Evolutionary conservation across 2,329 filamentous ascomycete species (phyloP), one percentile per base, ranked within the genome.

Genomic region (Ceratocystiopsis brevicomis): DNA sequence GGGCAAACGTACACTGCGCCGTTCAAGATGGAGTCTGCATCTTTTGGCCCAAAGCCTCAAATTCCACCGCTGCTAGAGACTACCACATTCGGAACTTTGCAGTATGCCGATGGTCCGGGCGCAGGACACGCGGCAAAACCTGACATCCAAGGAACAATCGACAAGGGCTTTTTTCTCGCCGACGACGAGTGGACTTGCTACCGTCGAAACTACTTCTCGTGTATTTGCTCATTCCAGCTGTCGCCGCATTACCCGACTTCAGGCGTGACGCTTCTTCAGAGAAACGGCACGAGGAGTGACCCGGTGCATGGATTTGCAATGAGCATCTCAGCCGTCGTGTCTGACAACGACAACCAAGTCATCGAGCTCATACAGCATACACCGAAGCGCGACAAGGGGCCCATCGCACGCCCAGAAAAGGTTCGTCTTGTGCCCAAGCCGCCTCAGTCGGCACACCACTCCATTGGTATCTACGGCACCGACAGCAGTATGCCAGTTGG

Each of bases 131-230:
- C 66, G 1, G 68, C 90, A 50, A 78, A 76, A 49, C 69, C 81
- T 17, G 78, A 82, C 14, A 82, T 94, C 49, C 69, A 78, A 30
- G 83, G 82, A 34, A 79, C 76, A 53, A 85, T 93, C 47, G 83
- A 92, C 57, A 92, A 93, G 53, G 86, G 86, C 0, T 92, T 93
- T 61, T 93, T 94, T 56, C 65, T 77, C 34, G 71, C 71, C 4
- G 86, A 92, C 44, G 69, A 73, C 16, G 83, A 87, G 52, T 94
- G 85, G 85, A 94, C 86, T 0, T 93, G 86, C 61, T 94, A 94
- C 57, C 71, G 86, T 33, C 72, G 87, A 38, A 94, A 94, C 57
- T 94, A 94, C 60, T 90, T 94, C 57, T 79, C 82, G 0, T 85
- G 90, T 43, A 74, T 78, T 42, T 88, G 83, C 57, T 83, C 80